These are phyloP conservation scores for Thielaviopsis cerberus DNA, from an alignment of 2,329 filamentous ascomycete species.

Conservation along the genomic window DNA sequence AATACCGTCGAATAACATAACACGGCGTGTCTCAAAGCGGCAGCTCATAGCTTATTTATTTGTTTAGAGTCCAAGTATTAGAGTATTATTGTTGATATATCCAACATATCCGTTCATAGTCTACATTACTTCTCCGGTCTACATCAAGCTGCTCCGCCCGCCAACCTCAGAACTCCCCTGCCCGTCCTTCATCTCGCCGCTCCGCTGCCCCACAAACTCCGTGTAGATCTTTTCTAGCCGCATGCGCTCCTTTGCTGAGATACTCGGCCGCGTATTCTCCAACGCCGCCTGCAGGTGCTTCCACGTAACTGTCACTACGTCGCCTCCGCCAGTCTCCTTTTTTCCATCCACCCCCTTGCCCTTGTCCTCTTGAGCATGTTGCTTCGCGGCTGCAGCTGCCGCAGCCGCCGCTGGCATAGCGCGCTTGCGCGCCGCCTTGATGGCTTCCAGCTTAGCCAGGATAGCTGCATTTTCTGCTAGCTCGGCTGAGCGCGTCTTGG, in stretches of 20 bases:
- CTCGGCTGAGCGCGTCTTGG: slow-evolving; percentile 32
- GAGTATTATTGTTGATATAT: background rate
- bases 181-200: slow-evolving; percentile 87
- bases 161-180: slow-evolving; percentile 85
- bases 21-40: too few relatives aligned
- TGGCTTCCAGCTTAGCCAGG: slow-evolving; percentile 59
- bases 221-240: slow-evolving; percentile 66
- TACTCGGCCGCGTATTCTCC: slow-evolving; percentile 60
- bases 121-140: slow-evolving; percentile 5
- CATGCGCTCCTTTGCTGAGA: slow-evolving; percentile 57
- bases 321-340: background rate
- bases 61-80: too few relatives aligned
- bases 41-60: too few relatives aligned
- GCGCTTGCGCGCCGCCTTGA: slow-evolving; percentile 48
- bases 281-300: slow-evolving; percentile 65
- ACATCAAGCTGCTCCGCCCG: slow-evolving; percentile 87
- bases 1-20: too few relatives aligned
- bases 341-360: slow-evolving; percentile 14
- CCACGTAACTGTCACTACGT: slow-evolving; percentile 68
- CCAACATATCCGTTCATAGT: background rate
- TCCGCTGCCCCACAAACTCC: slow-evolving; percentile 83
- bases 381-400: slow-evolving; percentile 12
- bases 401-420: background rate
- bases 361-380: slow-evolving; percentile 14
- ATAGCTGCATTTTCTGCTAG: slow-evolving; percentile 65